Conservation (phyloP, 176 grass and related monocot genomes). For the Sorghum bicolor region Sorghum_bicolor_NCBIv3 NC_012875.2:39415501-39416000, state of each 20-base stretch:
- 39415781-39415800: neutral
- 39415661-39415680: neutral
- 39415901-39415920: conserved; percentile 63
- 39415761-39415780: conserved; percentile 13
- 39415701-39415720: neutral
- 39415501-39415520: neutral
- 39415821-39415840: neutral
- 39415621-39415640: neutral
- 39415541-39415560: neutral
- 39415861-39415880: neutral
- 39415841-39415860: conserved; percentile 5
- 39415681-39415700: neutral
- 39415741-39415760: neutral
- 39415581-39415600: neutral
- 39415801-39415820: neutral
- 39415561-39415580: neutral
- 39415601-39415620: neutral
- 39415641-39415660: neutral
- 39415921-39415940: conserved; percentile 77
- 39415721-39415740: neutral
- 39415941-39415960: conserved; percentile 53
- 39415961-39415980: conserved; percentile 70
- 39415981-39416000: conserved; percentile 68
- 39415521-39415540: neutral
- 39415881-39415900: conserved; percentile 55